Conservation (phyloP, 257 asterid genomes). For the Apocynum venetum region DNA sequence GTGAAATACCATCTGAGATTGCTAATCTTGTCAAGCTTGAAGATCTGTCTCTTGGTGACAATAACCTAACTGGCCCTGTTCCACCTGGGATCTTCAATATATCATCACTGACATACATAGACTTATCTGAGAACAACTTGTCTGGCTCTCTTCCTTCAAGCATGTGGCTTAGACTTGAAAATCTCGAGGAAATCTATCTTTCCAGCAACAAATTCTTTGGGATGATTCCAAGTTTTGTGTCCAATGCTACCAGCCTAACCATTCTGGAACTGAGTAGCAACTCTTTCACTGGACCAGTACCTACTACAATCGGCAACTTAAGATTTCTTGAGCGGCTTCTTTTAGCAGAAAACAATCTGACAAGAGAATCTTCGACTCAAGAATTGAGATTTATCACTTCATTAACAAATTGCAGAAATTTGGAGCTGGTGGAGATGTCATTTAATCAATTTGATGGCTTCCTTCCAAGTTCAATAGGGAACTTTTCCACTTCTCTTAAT, state of each 20-base stretch:
- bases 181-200: background rate
- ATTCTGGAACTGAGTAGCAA: constrained; percentile 13
- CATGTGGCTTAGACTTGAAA: constrained; percentile 15
- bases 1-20: constrained; percentile 29
- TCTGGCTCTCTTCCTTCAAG: constrained; percentile 39
- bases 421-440: constrained; percentile 21
- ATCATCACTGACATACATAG: constrained; percentile 13
- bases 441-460: constrained; percentile 38
- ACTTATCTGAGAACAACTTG: constrained; percentile 23
- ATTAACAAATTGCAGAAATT: constrained; percentile 36
- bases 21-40: constrained; percentile 15
- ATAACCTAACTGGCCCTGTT: constrained; percentile 11
- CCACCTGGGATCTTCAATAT: constrained; percentile 23
- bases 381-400: constrained; percentile 36
- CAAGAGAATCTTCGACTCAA: background rate
- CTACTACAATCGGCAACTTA: constrained; percentile 32
- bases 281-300: constrained; percentile 36
- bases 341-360: constrained; percentile 28
- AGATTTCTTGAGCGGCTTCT: constrained; percentile 21
- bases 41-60: background rate
- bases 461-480: constrained; percentile 47
- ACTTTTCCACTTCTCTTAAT: constrained; percentile 36
- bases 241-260: constrained; percentile 44
- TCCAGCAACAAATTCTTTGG: constrained; percentile 36
- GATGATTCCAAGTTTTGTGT: constrained; percentile 33